Conservation (phyloP, 495 filamentous ascomycete genomes). For the Tetracladium marchalianum region DNA sequence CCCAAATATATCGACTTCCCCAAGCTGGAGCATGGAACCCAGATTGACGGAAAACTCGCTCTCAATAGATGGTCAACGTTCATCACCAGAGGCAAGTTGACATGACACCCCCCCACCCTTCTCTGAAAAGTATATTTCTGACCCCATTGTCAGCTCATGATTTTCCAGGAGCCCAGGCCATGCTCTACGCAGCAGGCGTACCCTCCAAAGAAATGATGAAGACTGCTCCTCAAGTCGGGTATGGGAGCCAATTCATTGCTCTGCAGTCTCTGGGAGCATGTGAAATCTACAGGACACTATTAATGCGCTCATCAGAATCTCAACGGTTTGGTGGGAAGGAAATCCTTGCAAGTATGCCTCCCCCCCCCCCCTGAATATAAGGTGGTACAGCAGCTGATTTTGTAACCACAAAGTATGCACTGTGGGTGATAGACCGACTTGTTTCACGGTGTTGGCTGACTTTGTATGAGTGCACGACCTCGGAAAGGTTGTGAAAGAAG, state of each 20-base stretch:
- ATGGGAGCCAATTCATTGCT: not conserved
- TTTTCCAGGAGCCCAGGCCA: conserved; percentile 91
- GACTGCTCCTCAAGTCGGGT: conserved; percentile 79
- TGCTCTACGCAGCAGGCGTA: conserved; percentile 92
- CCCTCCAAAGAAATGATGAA: conserved; percentile 80
- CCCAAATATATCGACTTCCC: conserved; percentile 55
- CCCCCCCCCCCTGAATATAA: conserved; percentile 3
- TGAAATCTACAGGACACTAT: too few relatives aligned
- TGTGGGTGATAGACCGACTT: conserved; percentile 21
- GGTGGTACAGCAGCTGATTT: conserved; percentile 6
- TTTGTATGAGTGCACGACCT: conserved; percentile 61
- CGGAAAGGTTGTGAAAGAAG: conserved; percentile 80
- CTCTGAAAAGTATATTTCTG: too few relatives aligned
- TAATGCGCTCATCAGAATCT: conserved; percentile 24
- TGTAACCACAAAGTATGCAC: conserved; percentile 30
- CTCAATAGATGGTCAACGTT: conserved; percentile 64
- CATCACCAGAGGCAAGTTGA: conserved; percentile 41
- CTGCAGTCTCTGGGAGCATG: too few relatives aligned
- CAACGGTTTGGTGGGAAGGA: conserved; percentile 65
- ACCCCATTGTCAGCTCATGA: conserved; percentile 55
- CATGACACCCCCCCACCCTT: too few relatives aligned
- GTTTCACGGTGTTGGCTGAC: not conserved
- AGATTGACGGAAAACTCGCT: conserved; percentile 48
- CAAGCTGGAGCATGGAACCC: conserved; percentile 41
- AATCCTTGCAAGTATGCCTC: conserved; percentile 67